Conservation (phyloP, 306 rosid genomes). For the Trifolium dubium region DNA sequence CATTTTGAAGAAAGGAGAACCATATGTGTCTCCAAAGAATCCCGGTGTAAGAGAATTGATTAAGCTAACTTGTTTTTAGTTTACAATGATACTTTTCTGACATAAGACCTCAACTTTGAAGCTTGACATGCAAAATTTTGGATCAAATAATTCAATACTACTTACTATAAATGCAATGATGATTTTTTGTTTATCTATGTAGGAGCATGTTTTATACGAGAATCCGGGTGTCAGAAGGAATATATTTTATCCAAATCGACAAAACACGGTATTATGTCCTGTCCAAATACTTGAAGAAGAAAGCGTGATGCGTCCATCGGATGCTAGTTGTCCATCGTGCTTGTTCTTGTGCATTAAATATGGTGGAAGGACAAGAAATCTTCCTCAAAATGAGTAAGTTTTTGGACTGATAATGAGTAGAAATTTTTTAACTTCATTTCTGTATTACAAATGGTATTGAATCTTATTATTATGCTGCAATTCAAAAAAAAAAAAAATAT, state of each 20-base stretch:
- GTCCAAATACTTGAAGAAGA: conserved; percentile 83
- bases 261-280: conserved; percentile 69
- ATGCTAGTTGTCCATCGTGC: conserved; percentile 76
- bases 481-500: conserved; percentile 15
- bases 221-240: conserved; percentile 78
- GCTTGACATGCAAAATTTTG: neutral
- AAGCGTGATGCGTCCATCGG: conserved; percentile 82
- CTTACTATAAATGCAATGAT: neutral
- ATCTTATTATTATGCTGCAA: neutral
- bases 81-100: neutral
- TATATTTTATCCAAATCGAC: conserved; percentile 64
- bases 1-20: conserved; percentile 78
- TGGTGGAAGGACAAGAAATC: conserved; percentile 94
- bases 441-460: conserved; percentile 2
- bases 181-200: neutral
- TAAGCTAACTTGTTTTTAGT: neutral
- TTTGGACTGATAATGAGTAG: conserved; percentile 2
- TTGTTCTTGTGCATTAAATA: conserved; percentile 91
- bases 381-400: conserved; percentile 92
- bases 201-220: conserved; percentile 85
- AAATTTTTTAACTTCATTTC: neutral
- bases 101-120: neutral
- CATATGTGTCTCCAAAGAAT: conserved; percentile 57
- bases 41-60: conserved; percentile 69
- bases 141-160: conserved; percentile 3